A percentile compares a stretch with the other conserved stretches of the same genome.
Evolutionary conservation across 169 alveolate genomes (phyloP).

Genomic region (Miamiensis avidus): DNA sequence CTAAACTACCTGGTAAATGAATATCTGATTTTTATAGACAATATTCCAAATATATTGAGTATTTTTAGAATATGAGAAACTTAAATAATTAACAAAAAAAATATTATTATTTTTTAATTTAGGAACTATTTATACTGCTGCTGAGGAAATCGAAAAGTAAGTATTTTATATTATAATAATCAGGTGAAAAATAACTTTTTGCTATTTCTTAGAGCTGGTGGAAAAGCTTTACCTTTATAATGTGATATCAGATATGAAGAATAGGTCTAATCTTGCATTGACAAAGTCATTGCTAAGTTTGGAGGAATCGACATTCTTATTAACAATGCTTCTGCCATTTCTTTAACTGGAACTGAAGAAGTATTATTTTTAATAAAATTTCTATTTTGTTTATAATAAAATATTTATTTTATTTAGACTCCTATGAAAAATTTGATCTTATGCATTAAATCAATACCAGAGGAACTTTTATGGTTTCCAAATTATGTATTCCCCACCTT

Average conservation of each 20-base stretch:
- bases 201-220: slow-evolving; percentile 49
- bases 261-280: slow-evolving; percentile 53
- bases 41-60: neutral
- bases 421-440: slow-evolving; percentile 66
- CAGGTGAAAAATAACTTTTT: neutral
- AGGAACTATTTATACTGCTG: slow-evolving; percentile 78
- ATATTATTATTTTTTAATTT: too few relatives aligned
- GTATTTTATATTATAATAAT: too few relatives aligned
- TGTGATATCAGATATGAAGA: slow-evolving; percentile 78
- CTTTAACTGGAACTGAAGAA: slow-evolving; percentile 46
- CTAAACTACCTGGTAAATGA: slow-evolving; percentile 54
- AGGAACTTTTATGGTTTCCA: slow-evolving; percentile 71
- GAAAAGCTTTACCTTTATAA: slow-evolving; percentile 63
- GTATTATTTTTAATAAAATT: too few relatives aligned
- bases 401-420: slow-evolving; percentile 22
- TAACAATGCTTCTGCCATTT: slow-evolving; percentile 75
- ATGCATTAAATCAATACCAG: slow-evolving; percentile 68
- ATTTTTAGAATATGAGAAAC: neutral
- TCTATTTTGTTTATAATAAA: neutral
- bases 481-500: slow-evolving; percentile 66
- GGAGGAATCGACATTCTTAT: slow-evolving; percentile 79
- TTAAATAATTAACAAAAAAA: too few relatives aligned
- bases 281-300: slow-evolving; percentile 55
- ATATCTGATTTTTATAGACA: neutral
- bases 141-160: slow-evolving; percentile 59